These are phyloP conservation scores for Tolypocladium paradoxum DNA, from an alignment of 2,329 filamentous ascomycete species.

Conservation along the genomic window DNA sequence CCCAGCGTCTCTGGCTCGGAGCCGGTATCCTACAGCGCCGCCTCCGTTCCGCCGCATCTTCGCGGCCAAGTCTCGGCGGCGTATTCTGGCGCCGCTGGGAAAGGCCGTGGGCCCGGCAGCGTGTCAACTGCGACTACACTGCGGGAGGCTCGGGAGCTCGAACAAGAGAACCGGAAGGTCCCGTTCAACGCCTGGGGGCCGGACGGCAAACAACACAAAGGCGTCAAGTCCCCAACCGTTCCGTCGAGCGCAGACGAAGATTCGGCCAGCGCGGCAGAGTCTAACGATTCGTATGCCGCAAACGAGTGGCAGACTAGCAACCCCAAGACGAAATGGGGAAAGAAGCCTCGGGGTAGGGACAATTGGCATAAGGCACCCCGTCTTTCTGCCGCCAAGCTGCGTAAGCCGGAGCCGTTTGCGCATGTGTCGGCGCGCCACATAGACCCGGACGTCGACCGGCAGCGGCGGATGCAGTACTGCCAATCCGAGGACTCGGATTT, in stretches of 20 bases:
- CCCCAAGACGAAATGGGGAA: not conserved
- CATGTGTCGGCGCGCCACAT: conserved; percentile 4
- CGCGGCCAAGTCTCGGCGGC: not conserved
- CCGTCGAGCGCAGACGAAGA: conserved; percentile 8
- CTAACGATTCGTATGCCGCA: too few species aligned
- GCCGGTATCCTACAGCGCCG: not conserved
- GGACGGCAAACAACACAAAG: conserved; percentile 11
- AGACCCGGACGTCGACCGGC: conserved; percentile 7
- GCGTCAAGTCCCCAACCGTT: conserved; percentile 12
- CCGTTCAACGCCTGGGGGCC: conserved; percentile 22
- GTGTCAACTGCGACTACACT: conserved; percentile 21
- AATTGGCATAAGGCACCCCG: conserved; percentile 13
- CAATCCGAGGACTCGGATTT: conserved; percentile 13
- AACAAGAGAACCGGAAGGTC: not conserved
- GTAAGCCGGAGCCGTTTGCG: not conserved
- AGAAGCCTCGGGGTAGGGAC: conserved; percentile 1
- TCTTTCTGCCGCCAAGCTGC: conserved; percentile 1
- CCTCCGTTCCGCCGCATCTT: not conserved
- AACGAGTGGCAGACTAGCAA: not conserved
- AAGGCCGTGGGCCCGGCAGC: conserved; percentile 1
- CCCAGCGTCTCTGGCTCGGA: not conserved
- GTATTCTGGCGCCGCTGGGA: not conserved
- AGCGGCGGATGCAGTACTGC: conserved; percentile 10
- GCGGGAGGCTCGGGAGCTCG: conserved; percentile 7
- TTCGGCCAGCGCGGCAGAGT: not conserved